Evolutionary conservation across 345 rosid genomes (phyloP), one percentile per base, ranked within the genome.

Genomic region (Mercurialis annua): DNA sequence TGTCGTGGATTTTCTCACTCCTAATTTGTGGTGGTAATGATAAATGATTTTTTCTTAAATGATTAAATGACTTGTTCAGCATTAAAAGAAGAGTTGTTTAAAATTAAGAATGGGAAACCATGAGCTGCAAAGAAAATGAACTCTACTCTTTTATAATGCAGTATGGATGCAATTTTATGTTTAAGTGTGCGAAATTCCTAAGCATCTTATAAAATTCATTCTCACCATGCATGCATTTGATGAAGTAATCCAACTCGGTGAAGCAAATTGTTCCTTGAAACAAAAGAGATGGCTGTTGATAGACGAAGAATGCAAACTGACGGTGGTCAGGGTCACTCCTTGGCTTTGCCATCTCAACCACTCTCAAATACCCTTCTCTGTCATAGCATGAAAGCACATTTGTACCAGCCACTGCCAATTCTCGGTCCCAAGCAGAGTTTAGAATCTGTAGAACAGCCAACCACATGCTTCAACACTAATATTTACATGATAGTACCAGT

Each of bases 401-500:
- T 77, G 83, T 87, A 52, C 98, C 97, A 1, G 88, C 89, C 55
- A 85, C 75, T 15, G 54, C 17, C 78, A 93, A 71, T 65, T 88
- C 94, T 18, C 76, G 81, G 65, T 90, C 98, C 97, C 98, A 90
- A 36, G 92, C 97, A 33, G 87, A 86, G 77, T 88, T 87, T 50
- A 93, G 60, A 76, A 93, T 84, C 98, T 93, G 76, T 60, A 67
- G 55, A 15, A 48, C 30, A 82, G 59, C 55, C 67, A 47, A 33
- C 40, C 69, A 56, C 47, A 55, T 8, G 11, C n/a, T n/a, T 66
- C 59, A 69, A 50, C 26, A 54, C 58, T 40, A 29, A 34, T 16
- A 29, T 55, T 3, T 20, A 17, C 18, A 18, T 10, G 20, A 26
- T 18, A 43, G 57, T 20, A 44, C 8, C 10, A 21, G 18, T 54